A percentile compares a stretch with the other conserved stretches of the same genome.
phyloP scores from a whole-genome alignment of 768 basidiomycete species.

The Leccinum fibrillosum region DNA sequence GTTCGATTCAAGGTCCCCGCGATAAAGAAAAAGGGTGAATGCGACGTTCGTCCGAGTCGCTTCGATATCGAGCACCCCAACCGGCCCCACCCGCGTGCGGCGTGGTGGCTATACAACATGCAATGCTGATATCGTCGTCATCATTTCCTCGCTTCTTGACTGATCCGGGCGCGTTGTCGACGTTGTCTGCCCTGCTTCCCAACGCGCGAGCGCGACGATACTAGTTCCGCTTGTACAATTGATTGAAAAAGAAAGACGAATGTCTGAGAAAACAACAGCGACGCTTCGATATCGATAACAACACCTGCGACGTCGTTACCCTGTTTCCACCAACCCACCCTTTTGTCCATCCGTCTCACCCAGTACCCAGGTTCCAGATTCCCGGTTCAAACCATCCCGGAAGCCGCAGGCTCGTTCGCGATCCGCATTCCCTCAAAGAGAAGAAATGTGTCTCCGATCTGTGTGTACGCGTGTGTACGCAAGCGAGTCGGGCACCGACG shows the following conservation, averaged over 20 bases:
- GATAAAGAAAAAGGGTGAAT: neutral
- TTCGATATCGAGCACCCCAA: neutral
- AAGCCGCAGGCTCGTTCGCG: neutral
- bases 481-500: neutral
- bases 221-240: neutral
- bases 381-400: constrained; percentile 3
- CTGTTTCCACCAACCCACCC: neutral
- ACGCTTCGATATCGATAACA: neutral
- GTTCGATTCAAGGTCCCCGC: no score
- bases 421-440: neutral
- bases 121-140: neutral
- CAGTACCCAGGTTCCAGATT: neutral
- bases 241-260: neutral
- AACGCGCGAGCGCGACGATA: neutral
- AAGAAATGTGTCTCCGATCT: neutral
- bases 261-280: neutral
- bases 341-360: neutral
- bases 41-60: neutral
- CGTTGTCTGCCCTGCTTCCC: neutral
- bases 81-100: neutral
- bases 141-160: neutral
- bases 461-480: neutral
- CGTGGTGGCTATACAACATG: neutral
- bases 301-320: neutral
- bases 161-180: neutral